phyloP scores from a whole-genome alignment of 108 stramenopile genomes.

The Pseudonitzschia multiseries region DNA sequence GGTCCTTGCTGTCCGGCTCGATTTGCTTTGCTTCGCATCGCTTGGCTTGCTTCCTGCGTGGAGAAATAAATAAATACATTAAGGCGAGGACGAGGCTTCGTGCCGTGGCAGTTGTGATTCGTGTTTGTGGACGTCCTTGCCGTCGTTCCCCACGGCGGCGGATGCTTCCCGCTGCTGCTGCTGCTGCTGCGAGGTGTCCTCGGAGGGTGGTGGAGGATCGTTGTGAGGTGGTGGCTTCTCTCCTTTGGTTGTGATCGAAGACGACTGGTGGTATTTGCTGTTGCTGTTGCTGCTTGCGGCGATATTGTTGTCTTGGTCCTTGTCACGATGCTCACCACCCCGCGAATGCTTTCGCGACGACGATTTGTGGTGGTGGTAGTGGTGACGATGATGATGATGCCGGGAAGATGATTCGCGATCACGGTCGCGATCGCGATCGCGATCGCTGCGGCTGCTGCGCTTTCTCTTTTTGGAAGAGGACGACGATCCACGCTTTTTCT shows the following conservation, averaged over 20 bases:
- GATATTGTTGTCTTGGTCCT: not conserved
- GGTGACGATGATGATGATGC: too few species aligned
- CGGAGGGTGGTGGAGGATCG: not conserved
- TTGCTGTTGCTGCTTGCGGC: not conserved
- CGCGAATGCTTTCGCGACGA: constrained; percentile 1
- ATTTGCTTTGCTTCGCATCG: not conserved
- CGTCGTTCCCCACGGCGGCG: not conserved
- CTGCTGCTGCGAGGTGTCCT: not conserved
- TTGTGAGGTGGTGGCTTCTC: not conserved
- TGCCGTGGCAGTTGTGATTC: not conserved
- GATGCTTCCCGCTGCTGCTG: too few species aligned
- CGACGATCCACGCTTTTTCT: constrained; percentile 28
- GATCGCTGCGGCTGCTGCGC: constrained; percentile 2
- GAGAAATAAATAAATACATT: not conserved
- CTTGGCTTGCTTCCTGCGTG: too few species aligned
- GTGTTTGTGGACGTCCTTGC: not conserved
- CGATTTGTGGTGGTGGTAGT: not conserved
- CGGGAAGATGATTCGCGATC: not conserved
- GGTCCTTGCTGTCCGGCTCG: not conserved
- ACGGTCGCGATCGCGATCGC: too few species aligned
- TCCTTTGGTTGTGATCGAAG: not conserved
- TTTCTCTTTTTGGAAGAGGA: constrained; percentile 20
- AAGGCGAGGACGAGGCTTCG: not conserved
- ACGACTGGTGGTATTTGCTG: not conserved
- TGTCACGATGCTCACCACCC: not conserved